Conservation (phyloP, 805 yeast species). For the Metschnikowia sp. region DNA sequence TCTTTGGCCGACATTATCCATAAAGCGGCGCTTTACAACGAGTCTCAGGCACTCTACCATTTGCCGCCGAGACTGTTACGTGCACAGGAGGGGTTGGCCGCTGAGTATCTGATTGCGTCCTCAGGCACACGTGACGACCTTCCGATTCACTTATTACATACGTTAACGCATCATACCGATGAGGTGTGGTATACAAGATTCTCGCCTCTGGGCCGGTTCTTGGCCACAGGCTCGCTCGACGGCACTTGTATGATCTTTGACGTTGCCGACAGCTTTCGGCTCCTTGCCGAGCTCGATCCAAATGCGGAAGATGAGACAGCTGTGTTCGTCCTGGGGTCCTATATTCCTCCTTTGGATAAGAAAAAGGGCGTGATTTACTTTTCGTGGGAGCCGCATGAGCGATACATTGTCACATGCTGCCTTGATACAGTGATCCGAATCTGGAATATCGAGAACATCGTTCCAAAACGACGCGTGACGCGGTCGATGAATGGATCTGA, state of each 20-base stretch:
- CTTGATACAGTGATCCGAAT: constrained; percentile 67
- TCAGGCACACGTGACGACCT: constrained; percentile 21
- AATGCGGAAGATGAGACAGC: constrained; percentile 25
- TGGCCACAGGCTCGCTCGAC: constrained; percentile 79
- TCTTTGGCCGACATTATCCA: constrained; percentile 10
- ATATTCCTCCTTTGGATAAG: constrained; percentile 24
- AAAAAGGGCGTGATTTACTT: constrained; percentile 49
- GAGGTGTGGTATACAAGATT: constrained; percentile 86
- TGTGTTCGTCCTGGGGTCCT: constrained; percentile 25
- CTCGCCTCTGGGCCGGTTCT: constrained; percentile 68
- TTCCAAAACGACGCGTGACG: constrained; percentile 22
- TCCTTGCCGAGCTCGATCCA: constrained; percentile 30
- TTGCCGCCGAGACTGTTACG: constrained; percentile 12
- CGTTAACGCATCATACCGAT: constrained; percentile 52
- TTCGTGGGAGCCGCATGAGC: constrained; percentile 75
- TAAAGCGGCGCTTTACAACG: constrained; percentile 11
- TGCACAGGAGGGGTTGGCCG: neutral
- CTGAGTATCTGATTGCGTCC: neutral
- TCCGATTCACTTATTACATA: constrained; percentile 47
- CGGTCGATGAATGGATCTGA: constrained; percentile 23
- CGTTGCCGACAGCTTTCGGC: constrained; percentile 42
- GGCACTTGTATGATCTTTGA: constrained; percentile 63
- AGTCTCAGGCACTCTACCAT: constrained; percentile 11
- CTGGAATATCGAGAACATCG: constrained; percentile 54
- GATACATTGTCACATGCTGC: constrained; percentile 64